Conservation (phyloP, 768 basidiomycete species). For the Leccinum fibrillosum region DNA sequence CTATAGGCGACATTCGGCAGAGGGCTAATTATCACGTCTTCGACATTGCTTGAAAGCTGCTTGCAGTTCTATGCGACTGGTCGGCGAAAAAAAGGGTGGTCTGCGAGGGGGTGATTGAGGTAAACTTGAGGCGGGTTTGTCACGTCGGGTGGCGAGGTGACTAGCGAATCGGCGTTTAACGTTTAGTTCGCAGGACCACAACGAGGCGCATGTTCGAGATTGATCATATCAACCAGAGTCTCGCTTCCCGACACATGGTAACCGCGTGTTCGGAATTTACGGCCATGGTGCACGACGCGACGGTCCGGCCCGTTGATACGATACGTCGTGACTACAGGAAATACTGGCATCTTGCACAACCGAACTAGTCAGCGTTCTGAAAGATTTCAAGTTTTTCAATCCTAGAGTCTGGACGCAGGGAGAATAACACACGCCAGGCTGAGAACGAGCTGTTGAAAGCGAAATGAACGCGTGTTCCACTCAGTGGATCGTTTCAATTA, state of each 20-base stretch:
- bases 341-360: neutral
- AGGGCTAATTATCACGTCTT: slow-evolving; percentile 30
- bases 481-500: neutral
- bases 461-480: slow-evolving; percentile 13
- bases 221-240: slow-evolving; percentile 19
- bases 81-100: slow-evolving; percentile 4
- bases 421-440: neutral
- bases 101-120: slow-evolving; percentile 25
- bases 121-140: slow-evolving; percentile 24
- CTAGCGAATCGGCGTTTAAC: slow-evolving; percentile 23
- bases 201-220: slow-evolving; percentile 29
- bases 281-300: slow-evolving; percentile 23
- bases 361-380: neutral
- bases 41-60: slow-evolving; percentile 21
- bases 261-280: slow-evolving; percentile 35
- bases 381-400: neutral
- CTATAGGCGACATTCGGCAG: slow-evolving; percentile 7
- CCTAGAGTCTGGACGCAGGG: neutral
- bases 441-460: slow-evolving; percentile 3
- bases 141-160: slow-evolving; percentile 8
- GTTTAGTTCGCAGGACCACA: slow-evolving; percentile 26
- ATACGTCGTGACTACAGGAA: slow-evolving; percentile 5
- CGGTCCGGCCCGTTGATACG: slow-evolving; percentile 9
- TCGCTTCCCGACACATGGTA: slow-evolving; percentile 32
- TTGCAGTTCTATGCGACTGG: slow-evolving; percentile 3